Conservation (phyloP, 2,329 filamentous ascomycete species). For the Colletotrichum paranaense region DNA sequence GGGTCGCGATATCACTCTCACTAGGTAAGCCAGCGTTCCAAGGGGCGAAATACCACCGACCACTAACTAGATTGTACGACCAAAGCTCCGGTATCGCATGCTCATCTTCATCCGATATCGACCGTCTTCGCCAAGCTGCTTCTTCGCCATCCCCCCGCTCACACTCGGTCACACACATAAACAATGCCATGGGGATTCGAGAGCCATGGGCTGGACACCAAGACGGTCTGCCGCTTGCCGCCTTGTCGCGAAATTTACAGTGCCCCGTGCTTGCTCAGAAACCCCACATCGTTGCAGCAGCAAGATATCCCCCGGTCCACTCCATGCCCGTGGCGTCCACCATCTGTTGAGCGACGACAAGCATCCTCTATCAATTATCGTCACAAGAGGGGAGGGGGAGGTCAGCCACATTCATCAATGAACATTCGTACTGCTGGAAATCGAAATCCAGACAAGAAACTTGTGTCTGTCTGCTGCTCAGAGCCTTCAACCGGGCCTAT, state of each 20-base stretch:
- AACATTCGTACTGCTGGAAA: background rate
- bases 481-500: background rate
- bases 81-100: background rate
- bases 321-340: slow-evolving; percentile 10
- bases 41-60: background rate
- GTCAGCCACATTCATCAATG: slow-evolving; percentile 11
- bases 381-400: slow-evolving; percentile 8
- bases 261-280: slow-evolving; percentile 25
- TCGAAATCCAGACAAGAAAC: background rate
- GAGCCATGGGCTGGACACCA: slow-evolving; percentile 6
- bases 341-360: background rate
- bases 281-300: slow-evolving; percentile 26
- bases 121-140: background rate
- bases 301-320: slow-evolving; percentile 6
- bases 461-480: slow-evolving; percentile 13
- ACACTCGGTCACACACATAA: background rate
- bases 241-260: slow-evolving; percentile 22
- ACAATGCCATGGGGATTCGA: background rate
- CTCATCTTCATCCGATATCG: background rate
- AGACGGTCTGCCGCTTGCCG: slow-evolving; percentile 3
- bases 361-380: background rate
- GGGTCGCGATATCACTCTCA: too few species aligned
- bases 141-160: background rate
- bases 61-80: background rate
- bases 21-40: background rate